These are phyloP conservation scores for Russula olivacea DNA, from an alignment of 768 basidiomycete species.

Conservation along the genomic window DNA sequence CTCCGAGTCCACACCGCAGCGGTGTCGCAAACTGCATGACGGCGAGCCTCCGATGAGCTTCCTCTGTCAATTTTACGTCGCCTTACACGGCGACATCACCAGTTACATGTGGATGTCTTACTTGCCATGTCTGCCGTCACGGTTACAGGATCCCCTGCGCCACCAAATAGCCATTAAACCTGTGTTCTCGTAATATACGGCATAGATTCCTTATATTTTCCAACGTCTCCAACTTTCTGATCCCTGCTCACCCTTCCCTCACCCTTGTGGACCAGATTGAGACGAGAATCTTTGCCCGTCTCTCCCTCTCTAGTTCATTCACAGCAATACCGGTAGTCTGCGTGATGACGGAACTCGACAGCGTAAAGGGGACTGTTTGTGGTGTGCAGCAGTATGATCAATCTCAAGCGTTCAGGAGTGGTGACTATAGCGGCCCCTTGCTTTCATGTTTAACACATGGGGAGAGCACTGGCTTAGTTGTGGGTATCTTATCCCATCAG, in stretches of 20 bases:
- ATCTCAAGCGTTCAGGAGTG: background rate
- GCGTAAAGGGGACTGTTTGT: constrained; percentile 15
- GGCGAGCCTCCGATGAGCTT: no score
- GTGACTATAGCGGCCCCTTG: background rate
- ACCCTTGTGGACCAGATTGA: no score
- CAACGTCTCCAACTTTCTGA: background rate
- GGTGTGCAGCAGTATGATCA: background rate
- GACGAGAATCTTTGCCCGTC: background rate
- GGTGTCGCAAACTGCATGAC: no score
- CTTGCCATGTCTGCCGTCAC: no score
- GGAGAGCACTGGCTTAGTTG: constrained; percentile 36
- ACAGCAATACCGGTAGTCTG: background rate
- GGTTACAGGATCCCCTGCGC: no score
- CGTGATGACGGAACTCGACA: background rate
- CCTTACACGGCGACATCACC: no score
- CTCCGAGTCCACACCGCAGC: no score
- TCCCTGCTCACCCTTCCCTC: background rate
- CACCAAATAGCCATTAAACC: no score
- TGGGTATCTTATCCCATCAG: constrained; percentile 17
- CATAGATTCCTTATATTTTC: background rate
- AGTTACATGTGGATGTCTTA: no score
- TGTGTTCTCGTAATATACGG: no score
- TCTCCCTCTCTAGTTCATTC: background rate
- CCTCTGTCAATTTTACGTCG: no score
- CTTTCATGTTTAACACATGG: constrained; percentile 28